Percentiles rank a stretch among this genome's conserved stretches.
phyloP scores from a whole-genome alignment of 768 basidiomycete species.

The Hypsizygus marmoreus region DNA sequence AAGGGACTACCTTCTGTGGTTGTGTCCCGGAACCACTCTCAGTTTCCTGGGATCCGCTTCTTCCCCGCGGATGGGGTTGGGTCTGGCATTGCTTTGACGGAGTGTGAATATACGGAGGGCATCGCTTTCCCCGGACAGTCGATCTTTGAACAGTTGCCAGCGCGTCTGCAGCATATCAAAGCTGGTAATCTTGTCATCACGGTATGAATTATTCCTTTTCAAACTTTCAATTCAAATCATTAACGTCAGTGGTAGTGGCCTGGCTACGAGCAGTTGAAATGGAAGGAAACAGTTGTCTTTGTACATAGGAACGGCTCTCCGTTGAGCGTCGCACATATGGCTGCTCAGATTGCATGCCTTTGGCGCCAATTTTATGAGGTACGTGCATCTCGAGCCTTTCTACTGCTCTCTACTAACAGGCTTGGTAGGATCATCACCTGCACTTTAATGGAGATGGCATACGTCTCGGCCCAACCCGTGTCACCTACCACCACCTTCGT shows the following conservation, averaged over 20 bases:
- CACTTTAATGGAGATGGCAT: slow-evolving; percentile 8
- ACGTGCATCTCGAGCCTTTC: background rate
- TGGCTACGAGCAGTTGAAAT: slow-evolving; percentile 15
- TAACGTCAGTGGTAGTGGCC: slow-evolving; percentile 10
- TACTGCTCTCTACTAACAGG: background rate
- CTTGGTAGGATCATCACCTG: slow-evolving; percentile 4
- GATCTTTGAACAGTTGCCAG: slow-evolving; percentile 5
- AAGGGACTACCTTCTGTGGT: slow-evolving; percentile 2
- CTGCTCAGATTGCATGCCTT: slow-evolving; percentile 10
- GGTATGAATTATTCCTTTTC: background rate
- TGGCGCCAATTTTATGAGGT: slow-evolving; percentile 17
- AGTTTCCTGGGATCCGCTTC: slow-evolving; percentile 12
- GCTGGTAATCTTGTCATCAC: slow-evolving; percentile 8
- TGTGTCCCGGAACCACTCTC: slow-evolving; percentile 11
- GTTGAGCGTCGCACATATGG: slow-evolving; percentile 13
- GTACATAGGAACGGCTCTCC: slow-evolving; percentile 6
- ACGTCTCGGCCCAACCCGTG: slow-evolving; percentile 7
- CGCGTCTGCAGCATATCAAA: slow-evolving; percentile 3
- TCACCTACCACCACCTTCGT: slow-evolving; percentile 16
- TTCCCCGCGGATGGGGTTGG: slow-evolving; percentile 10
- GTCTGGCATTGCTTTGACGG: slow-evolving; percentile 15
- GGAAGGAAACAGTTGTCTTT: slow-evolving; percentile 11
- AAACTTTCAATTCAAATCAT: background rate
- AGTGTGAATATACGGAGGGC: slow-evolving; percentile 14
- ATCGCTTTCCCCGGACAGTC: slow-evolving; percentile 7